Conservation (phyloP, 768 basidiomycete species). For the Termitomyces sp. region DNA sequence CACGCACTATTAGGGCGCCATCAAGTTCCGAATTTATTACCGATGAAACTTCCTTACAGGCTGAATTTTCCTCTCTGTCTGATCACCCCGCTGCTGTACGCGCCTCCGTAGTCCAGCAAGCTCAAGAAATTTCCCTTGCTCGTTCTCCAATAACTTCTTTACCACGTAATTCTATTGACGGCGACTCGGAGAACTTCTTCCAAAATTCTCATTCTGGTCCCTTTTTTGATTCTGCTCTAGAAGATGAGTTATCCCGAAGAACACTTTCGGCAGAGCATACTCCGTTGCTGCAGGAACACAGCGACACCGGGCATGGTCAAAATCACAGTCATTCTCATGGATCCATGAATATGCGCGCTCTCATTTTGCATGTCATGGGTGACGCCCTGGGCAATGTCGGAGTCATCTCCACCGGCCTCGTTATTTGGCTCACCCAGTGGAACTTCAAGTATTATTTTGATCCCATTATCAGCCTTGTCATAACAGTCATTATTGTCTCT, state of each 20-base stretch:
- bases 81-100: slow-evolving; percentile 77
- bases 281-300: slow-evolving; percentile 33
- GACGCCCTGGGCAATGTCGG: slow-evolving; percentile 98
- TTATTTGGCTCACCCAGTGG: slow-evolving; percentile 90
- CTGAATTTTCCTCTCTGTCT: slow-evolving; percentile 58
- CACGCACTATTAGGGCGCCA: slow-evolving; percentile 36
- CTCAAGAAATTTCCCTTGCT: slow-evolving; percentile 70
- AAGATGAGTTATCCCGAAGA: slow-evolving; percentile 3
- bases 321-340: slow-evolving; percentile 42
- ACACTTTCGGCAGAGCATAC: slow-evolving; percentile 35
- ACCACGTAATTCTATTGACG: slow-evolving; percentile 22
- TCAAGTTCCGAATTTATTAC: slow-evolving; percentile 24
- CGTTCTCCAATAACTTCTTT: slow-evolving; percentile 32
- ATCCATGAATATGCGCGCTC: slow-evolving; percentile 97
- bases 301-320: slow-evolving; percentile 8
- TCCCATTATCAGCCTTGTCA: slow-evolving; percentile 88
- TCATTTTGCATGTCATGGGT: slow-evolving; percentile 91
- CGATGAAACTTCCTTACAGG: slow-evolving; percentile 23
- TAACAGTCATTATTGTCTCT: slow-evolving; percentile 95
- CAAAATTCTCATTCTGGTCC: background rate
- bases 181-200: background rate
- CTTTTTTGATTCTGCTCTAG: slow-evolving; percentile 9
- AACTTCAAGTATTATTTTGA: slow-evolving; percentile 88
- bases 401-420: slow-evolving; percentile 90
- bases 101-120: slow-evolving; percentile 75